Percentiles rank a stretch among this genome's conserved stretches.
phyloP scores from a whole-genome alignment of 2,329 filamentous ascomycete species.

The Fusarium compactum region DNA sequence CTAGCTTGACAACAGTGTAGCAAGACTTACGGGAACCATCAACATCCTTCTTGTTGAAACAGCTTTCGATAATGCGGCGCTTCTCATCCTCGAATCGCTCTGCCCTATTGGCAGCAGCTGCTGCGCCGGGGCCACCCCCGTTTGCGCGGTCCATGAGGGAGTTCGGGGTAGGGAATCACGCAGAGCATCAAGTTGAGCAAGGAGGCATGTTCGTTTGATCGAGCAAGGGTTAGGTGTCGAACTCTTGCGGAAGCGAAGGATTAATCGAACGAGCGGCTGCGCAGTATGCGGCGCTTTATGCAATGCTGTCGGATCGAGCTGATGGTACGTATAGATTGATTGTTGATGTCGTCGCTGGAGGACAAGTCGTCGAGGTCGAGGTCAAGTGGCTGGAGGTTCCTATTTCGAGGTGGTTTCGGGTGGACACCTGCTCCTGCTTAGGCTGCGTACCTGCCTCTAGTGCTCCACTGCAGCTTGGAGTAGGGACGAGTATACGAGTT shows the following conservation, averaged over 20 bases:
- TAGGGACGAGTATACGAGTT: background rate
- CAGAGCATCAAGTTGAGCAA: constrained; percentile 44
- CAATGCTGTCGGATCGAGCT: constrained; percentile 1
- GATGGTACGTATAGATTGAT: background rate
- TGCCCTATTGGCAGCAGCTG: constrained; percentile 62
- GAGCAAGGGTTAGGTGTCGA: constrained; percentile 10
- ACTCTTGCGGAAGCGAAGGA: constrained; percentile 4
- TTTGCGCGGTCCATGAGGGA: constrained; percentile 56
- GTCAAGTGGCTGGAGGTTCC: constrained; percentile 44
- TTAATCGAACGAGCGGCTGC: constrained; percentile 4
- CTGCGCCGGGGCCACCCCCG: constrained; percentile 52
- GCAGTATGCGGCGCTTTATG: constrained; percentile 16
- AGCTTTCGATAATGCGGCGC: constrained; percentile 91
- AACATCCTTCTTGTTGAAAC: constrained; percentile 89
- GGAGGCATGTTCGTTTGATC: constrained; percentile 49
- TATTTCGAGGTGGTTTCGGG: constrained; percentile 43
- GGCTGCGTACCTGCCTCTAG: constrained; percentile 35
- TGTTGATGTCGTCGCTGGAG: constrained; percentile 24
- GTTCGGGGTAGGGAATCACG: constrained; percentile 39
- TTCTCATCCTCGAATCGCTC: constrained; percentile 98
- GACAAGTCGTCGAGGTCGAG: constrained; percentile 43
- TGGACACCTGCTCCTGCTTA: constrained; percentile 32
- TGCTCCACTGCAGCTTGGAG: constrained; percentile 38
- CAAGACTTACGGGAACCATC: constrained; percentile 81
- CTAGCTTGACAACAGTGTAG: constrained; percentile 28